Conservation (phyloP, 768 basidiomycete genomes). For the Boletus rubescentipes region DNA sequence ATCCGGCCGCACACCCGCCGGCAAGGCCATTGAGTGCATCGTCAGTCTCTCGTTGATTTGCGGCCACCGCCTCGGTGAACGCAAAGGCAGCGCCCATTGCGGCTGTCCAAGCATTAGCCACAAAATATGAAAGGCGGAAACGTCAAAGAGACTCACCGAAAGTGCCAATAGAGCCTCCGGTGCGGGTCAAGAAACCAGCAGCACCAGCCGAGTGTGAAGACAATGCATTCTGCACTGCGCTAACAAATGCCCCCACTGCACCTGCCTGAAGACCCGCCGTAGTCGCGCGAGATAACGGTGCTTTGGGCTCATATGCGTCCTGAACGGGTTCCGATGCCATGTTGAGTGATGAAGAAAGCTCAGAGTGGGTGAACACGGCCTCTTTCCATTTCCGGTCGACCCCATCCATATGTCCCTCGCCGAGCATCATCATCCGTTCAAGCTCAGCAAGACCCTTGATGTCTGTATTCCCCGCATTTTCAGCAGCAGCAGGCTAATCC, state of each 20-base stretch:
- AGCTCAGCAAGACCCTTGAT: conserved; percentile 40
- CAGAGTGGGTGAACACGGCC: background rate
- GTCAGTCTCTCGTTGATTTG: conserved; percentile 75
- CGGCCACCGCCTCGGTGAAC: conserved; percentile 74
- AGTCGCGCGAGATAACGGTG: conserved; percentile 55
- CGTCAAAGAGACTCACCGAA: conserved; percentile 61
- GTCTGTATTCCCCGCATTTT: conserved; percentile 38
- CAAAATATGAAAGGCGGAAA: background rate
- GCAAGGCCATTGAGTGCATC: conserved; percentile 82
- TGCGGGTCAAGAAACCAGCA: conserved; percentile 82
- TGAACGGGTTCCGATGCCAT: conserved; percentile 22
- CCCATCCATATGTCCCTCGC: conserved; percentile 8
- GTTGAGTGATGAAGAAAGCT: conserved; percentile 10
- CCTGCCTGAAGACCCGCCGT: conserved; percentile 62
- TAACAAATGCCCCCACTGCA: conserved; percentile 65
- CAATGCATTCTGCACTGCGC: conserved; percentile 77
- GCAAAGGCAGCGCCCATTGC: conserved; percentile 89
- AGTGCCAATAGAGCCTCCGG: conserved; percentile 86
- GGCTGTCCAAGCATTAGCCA: conserved; percentile 44
- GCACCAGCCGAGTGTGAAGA: conserved; percentile 76
- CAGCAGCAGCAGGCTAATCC: conserved; percentile 10
- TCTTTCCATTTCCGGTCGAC: conserved; percentile 25
- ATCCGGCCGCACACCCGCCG: conserved; percentile 91
- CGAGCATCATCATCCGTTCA: conserved; percentile 35
- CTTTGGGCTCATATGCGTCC: conserved; percentile 47